Conservation (phyloP, 2,329 filamentous ascomycete species). For the Emericellopsis atlantica region DNA sequence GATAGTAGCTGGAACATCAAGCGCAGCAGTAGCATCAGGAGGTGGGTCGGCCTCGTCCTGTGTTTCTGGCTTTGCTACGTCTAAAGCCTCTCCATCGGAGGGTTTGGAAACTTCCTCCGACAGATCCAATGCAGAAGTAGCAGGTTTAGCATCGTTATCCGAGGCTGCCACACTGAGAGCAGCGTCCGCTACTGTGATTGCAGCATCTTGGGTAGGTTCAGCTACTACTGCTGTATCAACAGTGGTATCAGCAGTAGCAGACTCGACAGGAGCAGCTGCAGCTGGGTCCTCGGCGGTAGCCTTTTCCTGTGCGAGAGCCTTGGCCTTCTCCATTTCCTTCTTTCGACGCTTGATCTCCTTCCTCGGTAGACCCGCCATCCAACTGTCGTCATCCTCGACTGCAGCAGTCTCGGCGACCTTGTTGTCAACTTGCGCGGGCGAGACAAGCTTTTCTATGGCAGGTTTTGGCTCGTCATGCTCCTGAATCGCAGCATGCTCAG, state of each 20-base stretch:
- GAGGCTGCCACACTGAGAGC: no score
- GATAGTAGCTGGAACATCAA: not conserved
- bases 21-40: not conserved
- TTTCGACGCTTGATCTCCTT: slow-evolving; percentile 21
- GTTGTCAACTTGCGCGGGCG: not conserved
- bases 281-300: not conserved
- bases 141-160: no score
- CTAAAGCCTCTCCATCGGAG: no score
- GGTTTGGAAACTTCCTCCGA: no score
- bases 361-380: slow-evolving; percentile 12
- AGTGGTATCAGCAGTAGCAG: not conserved
- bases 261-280: not conserved
- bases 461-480: not conserved
- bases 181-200: no score
- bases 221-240: not conserved
- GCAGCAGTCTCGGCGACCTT: not conserved
- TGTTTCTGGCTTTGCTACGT: not conserved
- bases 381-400: not conserved
- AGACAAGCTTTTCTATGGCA: not conserved
- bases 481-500: not conserved
- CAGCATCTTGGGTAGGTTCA: no score
- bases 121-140: no score
- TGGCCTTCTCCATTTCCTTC: slow-evolving; percentile 12
- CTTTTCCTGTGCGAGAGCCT: slow-evolving; percentile 1
- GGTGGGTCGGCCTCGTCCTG: not conserved